A percentile compares a stretch with the other conserved stretches of the same genome.
Evolutionary conservation across 140 eudicot species (phyloP).

Genomic region (Ambrosia hybrid): DNA sequence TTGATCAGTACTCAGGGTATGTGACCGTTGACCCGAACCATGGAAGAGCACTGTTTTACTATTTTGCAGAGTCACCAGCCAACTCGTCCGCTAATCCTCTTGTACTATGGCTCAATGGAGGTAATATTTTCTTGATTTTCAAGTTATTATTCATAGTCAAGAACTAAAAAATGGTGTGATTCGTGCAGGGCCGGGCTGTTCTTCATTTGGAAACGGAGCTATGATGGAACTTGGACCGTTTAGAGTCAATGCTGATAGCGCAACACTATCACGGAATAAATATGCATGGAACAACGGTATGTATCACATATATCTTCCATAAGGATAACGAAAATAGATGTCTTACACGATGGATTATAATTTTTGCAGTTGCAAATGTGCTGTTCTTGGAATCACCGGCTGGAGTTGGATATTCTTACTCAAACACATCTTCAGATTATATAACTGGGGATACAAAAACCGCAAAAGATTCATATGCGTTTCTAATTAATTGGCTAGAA

Average conservation of each 20-base stretch:
- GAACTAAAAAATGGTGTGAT: not conserved
- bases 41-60: conserved; percentile 25
- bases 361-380: not conserved
- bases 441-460: not conserved
- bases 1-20: conserved; percentile 32
- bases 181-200: conserved; percentile 56
- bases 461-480: not conserved
- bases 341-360: too few relatives aligned
- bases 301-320: not conserved
- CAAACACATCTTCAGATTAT: conserved; percentile 1
- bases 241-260: conserved; percentile 39
- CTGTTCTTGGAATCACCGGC: not conserved
- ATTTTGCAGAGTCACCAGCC: conserved; percentile 29
- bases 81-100: conserved; percentile 43
- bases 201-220: conserved; percentile 59
- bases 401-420: not conserved
- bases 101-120: conserved; percentile 66
- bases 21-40: conserved; percentile 31
- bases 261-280: conserved; percentile 15
- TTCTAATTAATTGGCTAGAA: not conserved
- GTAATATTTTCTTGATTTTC: conserved; percentile 18
- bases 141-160: too few relatives aligned
- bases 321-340: too few relatives aligned
- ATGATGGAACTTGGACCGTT: conserved; percentile 60
- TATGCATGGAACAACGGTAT: conserved; percentile 55